phyloP scores from a whole-genome alignment of 805 yeast genomes.

The Ogataea ganodermae region DNA sequence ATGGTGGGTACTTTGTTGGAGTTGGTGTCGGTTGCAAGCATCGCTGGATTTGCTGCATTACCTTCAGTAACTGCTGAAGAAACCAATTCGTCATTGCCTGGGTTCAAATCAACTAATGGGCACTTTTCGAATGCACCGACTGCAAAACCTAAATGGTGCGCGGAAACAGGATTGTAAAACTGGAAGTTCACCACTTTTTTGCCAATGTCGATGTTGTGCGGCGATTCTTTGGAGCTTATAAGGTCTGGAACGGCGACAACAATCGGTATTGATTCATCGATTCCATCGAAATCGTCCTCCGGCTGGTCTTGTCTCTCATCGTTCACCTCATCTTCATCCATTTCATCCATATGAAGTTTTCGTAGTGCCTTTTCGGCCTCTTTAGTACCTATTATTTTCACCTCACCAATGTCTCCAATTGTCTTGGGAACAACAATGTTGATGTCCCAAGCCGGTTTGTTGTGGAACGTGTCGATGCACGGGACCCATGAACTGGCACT shows the following conservation, averaged over 20 bases:
- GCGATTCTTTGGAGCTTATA: slow-evolving; percentile 62
- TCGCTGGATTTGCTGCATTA: slow-evolving; percentile 29
- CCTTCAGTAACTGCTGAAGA: slow-evolving; percentile 31
- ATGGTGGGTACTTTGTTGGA: slow-evolving; percentile 51
- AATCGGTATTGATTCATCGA: slow-evolving; percentile 50
- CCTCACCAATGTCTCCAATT: slow-evolving; percentile 64
- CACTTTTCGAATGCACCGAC: slow-evolving; percentile 81
- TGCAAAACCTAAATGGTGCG: slow-evolving; percentile 95
- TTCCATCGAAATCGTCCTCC: slow-evolving; percentile 49
- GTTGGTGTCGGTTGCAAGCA: slow-evolving; percentile 19
- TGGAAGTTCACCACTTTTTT: slow-evolving; percentile 76
- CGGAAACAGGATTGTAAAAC: slow-evolving; percentile 84
- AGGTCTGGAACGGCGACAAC: slow-evolving; percentile 72
- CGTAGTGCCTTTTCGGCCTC: slow-evolving; percentile 35
- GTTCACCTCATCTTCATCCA: slow-evolving; percentile 40
- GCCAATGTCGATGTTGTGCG: slow-evolving; percentile 73
- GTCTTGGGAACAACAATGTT: slow-evolving; percentile 85
- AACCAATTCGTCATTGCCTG: slow-evolving; percentile 29
- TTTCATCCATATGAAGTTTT: slow-evolving; percentile 30
- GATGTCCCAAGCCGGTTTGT: slow-evolving; percentile 88
- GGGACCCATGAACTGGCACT: slow-evolving; percentile 98
- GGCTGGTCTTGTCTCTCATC: slow-evolving; percentile 35
- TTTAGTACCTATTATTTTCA: slow-evolving; percentile 43
- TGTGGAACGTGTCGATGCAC: slow-evolving; percentile 86
- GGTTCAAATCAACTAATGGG: slow-evolving; percentile 49